phyloP scores from a whole-genome alignment of 2,329 filamentous ascomycete species.

The Penicillium sp. region DNA sequence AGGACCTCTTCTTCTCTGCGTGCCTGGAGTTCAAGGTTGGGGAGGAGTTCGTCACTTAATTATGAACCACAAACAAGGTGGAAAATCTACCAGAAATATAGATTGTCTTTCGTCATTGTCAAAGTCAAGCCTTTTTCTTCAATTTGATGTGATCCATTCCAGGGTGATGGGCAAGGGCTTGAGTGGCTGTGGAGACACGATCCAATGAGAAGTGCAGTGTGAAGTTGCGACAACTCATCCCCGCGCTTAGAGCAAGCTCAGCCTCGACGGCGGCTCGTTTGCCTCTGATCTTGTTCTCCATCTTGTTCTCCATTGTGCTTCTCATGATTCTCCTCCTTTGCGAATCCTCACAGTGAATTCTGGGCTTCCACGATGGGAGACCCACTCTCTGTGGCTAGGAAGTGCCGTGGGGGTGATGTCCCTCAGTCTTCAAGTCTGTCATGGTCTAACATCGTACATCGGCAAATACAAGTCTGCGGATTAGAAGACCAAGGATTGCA shows the following conservation, averaged over 20 bases:
- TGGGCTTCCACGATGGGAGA: background rate
- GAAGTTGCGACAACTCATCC: background rate
- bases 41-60: background rate
- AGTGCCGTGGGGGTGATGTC: background rate
- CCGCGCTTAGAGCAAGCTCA: background rate
- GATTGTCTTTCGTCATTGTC: background rate
- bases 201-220: background rate
- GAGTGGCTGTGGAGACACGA: background rate
- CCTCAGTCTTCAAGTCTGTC: background rate
- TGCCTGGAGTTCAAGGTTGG: background rate
- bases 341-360: no score
- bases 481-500: background rate
- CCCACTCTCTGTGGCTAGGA: background rate
- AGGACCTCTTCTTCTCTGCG: background rate
- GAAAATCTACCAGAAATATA: background rate
- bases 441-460: background rate
- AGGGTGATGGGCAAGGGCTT: background rate
- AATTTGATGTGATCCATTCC: background rate
- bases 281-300: no score
- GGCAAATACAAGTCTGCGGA: background rate
- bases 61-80: background rate
- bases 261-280: background rate
- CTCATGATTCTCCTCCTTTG: no score
- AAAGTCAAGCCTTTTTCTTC: background rate
- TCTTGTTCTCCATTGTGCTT: no score